Evolutionary conservation across 768 basidiomycete species (phyloP), one percentile per base, ranked within the genome.

Genomic region (Dioszegia hungarica): DNA sequence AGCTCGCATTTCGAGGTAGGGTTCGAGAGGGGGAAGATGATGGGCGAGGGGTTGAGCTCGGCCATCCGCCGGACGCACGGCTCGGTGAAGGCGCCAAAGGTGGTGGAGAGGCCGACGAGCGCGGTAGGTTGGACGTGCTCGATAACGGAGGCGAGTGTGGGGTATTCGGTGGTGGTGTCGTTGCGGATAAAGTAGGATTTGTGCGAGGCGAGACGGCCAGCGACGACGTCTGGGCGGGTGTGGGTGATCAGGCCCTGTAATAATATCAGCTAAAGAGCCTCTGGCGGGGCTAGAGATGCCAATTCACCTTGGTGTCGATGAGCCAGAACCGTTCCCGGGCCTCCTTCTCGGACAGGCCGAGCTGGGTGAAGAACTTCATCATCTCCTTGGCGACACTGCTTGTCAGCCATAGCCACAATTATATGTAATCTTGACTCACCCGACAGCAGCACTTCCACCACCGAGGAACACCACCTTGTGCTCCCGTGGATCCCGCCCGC

Each of bases 401-500:
- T 12, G 46, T 61, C 48, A 67, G 52, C 57, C 19, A 15, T 2
- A 24, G 4, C 5, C 36, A 27, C 22, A 28, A 11, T 31, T 14
- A 41, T 20, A 11, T n/a, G 27, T 24, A 14, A 20, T 2, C 5
- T 24, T 27, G 39, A 55, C 66, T 62, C 47, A 71, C 69, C 69
- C 93, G 51, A 95, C 88, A 60, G 90, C 92, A 2, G 90, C 89
- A 24, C 86, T 88, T 5, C 93, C 93, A 3, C 92, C 90, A 17
- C 93, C 93, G 53, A 90, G 86, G 81, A 97, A 94, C 39, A 94
- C 83, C 67, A 95, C 89, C 36, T 85, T 84, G 69, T 94, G 92
- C 28, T 85, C 82, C 31, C 79, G 78, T 37, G 90, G 78, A 8
- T 87, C 81, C 8, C 78, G 77, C 4, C 85, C 85, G n/a, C 86